phyloP scores from a whole-genome alignment of 176 grass and related monocot genomes.

The Musa acuminata region DNA sequence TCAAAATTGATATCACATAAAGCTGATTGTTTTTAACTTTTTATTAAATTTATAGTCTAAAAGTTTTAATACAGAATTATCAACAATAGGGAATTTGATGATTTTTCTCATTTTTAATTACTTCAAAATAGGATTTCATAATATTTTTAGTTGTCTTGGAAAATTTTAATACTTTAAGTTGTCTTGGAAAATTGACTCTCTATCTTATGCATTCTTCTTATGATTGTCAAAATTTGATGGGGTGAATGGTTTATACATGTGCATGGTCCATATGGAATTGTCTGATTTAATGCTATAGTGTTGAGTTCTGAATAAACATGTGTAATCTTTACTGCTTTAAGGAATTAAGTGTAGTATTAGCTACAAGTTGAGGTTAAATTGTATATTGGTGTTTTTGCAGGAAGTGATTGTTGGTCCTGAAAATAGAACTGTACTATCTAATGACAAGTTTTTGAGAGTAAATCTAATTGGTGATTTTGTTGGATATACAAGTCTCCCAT shows the following conservation, averaged over 20 bases:
- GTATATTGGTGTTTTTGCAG: slow-evolving; percentile 34
- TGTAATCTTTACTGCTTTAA: neutral
- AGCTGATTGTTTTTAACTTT: too few relatives aligned
- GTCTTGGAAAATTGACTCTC: too few relatives aligned
- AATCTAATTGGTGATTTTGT: slow-evolving; percentile 70
- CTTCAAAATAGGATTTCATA: too few relatives aligned
- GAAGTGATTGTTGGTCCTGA: slow-evolving; percentile 73
- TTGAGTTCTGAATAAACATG: neutral
- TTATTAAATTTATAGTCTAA: too few relatives aligned
- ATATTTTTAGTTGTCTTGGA: too few relatives aligned
- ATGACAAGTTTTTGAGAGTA: slow-evolving; percentile 69
- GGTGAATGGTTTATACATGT: neutral
- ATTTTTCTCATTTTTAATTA: too few relatives aligned
- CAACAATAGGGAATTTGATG: too few relatives aligned
- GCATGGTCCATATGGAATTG: neutral
- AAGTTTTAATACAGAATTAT: too few relatives aligned
- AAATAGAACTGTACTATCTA: slow-evolving; percentile 70
- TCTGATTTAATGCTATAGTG: neutral
- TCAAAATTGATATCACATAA: too few relatives aligned
- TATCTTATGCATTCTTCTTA: too few relatives aligned
- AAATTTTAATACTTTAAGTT: too few relatives aligned
- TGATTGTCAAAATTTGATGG: neutral
- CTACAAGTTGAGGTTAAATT: slow-evolving; percentile 13
- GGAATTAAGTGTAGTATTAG: slow-evolving; percentile 7
- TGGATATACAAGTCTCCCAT: slow-evolving; percentile 40